These are phyloP conservation scores for Lagenidium giganteum DNA, from an alignment of 352 stramenopile species.

Conservation along the genomic window DNA sequence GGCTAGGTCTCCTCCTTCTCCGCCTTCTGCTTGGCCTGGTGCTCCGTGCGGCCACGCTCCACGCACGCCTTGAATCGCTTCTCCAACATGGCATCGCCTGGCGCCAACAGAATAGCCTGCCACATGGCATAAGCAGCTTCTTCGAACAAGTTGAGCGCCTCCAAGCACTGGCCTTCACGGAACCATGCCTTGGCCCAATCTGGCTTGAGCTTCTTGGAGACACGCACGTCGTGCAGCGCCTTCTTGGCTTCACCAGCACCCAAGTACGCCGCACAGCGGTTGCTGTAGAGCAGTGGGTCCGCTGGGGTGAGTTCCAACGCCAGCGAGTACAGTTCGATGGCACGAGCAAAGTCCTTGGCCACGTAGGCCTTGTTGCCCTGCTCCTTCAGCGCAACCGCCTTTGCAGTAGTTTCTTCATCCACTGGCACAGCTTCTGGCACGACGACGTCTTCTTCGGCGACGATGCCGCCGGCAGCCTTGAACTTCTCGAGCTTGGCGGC, in stretches of 20 bases:
- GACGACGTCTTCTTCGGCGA: slow-evolving; percentile 39
- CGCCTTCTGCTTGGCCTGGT: slow-evolving; percentile 39
- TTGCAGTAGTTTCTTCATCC: slow-evolving; percentile 26
- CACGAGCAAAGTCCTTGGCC: slow-evolving; percentile 46
- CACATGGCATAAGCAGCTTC: slow-evolving; percentile 72
- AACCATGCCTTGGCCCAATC: slow-evolving; percentile 82
- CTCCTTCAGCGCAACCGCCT: slow-evolving; percentile 54
- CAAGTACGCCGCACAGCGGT: slow-evolving; percentile 73
- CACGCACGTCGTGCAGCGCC: slow-evolving; percentile 68
- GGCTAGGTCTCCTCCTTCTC: no score
- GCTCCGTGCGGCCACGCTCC: slow-evolving; percentile 51
- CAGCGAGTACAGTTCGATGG: slow-evolving; percentile 57
- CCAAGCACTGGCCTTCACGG: slow-evolving; percentile 79
- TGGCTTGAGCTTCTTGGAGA: slow-evolving; percentile 78
- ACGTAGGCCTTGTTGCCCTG: slow-evolving; percentile 68
- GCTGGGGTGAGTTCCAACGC: slow-evolving; percentile 52
- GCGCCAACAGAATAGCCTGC: slow-evolving; percentile 66
- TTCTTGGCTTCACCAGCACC: slow-evolving; percentile 49
- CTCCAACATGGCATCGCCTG: slow-evolving; percentile 68
- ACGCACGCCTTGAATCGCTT: slow-evolving; percentile 82
- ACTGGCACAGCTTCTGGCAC: slow-evolving; percentile 35
- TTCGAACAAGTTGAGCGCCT: slow-evolving; percentile 66
- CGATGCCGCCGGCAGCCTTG: slow-evolving; percentile 29
- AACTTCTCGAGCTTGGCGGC: slow-evolving; percentile 29
- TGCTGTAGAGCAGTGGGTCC: slow-evolving; percentile 72